These are phyloP conservation scores for Diaporthe eres DNA, from an alignment of 2,329 filamentous ascomycete genomes.

Conservation along the genomic window DNA sequence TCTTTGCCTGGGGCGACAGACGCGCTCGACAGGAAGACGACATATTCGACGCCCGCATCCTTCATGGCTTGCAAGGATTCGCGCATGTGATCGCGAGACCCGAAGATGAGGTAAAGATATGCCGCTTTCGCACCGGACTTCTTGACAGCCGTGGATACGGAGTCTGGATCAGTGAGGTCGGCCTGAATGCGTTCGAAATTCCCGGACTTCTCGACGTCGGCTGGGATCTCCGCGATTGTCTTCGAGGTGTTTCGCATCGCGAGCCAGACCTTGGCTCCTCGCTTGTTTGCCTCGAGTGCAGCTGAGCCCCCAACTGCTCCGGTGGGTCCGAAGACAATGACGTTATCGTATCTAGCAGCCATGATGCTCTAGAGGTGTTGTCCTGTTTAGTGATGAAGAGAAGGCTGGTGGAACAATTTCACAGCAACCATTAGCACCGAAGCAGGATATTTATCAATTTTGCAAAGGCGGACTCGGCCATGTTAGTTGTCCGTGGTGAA, in stretches of 20 bases:
- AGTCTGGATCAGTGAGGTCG: constrained; percentile 59
- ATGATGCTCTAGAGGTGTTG: background rate
- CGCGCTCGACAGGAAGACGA: constrained; percentile 59
- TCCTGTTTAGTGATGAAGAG: background rate
- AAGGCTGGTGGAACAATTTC: background rate
- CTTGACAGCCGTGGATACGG: constrained; percentile 56
- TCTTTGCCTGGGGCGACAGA: constrained; percentile 48
- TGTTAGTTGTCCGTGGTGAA: background rate
- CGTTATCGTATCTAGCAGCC: constrained; percentile 44
- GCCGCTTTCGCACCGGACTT: constrained; percentile 59
- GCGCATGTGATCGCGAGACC: constrained; percentile 56
- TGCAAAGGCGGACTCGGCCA: background rate
- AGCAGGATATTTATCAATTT: background rate
- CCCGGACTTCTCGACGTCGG: constrained; percentile 35
- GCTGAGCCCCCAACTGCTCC: constrained; percentile 59
- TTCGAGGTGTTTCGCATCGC: constrained; percentile 51
- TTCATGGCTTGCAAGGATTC: constrained; percentile 59
- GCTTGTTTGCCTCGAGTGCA: constrained; percentile 55
- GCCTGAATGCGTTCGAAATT: constrained; percentile 49
- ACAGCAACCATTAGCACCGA: background rate
- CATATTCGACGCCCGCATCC: constrained; percentile 58
- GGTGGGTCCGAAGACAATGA: constrained; percentile 65
- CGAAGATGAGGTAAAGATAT: constrained; percentile 60
- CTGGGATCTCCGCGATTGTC: constrained; percentile 50
- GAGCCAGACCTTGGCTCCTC: constrained; percentile 54